Evolutionary conservation across 768 basidiomycete species (phyloP).

Genomic region (Termitomyces sp.): DNA sequence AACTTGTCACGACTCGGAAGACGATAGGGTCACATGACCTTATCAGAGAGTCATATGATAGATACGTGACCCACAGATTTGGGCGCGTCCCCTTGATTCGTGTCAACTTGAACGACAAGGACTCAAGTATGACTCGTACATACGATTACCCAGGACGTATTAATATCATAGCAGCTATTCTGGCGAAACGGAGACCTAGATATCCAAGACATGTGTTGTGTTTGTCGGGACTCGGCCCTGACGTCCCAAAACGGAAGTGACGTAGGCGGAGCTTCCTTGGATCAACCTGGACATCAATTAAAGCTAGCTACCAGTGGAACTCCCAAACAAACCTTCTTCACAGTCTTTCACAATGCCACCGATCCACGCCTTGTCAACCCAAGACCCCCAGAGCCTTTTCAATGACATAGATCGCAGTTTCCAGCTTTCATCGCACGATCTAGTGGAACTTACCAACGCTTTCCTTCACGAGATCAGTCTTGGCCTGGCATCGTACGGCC

Average conservation of each 20-base stretch:
- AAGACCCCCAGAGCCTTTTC: constrained; percentile 47
- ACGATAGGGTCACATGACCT: too few species aligned
- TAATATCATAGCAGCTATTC: too few species aligned
- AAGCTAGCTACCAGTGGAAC: not conserved
- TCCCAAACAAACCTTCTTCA: constrained; percentile 6
- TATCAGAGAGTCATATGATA: too few species aligned
- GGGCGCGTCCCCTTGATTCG: too few species aligned
- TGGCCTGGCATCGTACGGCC: constrained; percentile 71
- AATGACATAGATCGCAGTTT: constrained; percentile 73
- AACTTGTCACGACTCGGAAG: too few species aligned
- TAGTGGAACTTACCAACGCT: constrained; percentile 67
- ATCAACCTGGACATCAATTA: constrained; percentile 2
- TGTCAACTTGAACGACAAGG: too few species aligned
- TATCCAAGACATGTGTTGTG: not conserved
- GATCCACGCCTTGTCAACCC: constrained; percentile 38
- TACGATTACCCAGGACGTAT: too few species aligned
- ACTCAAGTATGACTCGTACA: too few species aligned
- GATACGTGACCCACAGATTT: too few species aligned
- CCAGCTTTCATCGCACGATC: constrained; percentile 52
- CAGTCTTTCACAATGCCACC: constrained; percentile 33
- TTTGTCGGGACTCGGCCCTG: not conserved
- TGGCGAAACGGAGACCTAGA: too few species aligned
- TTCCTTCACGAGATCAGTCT: constrained; percentile 79
- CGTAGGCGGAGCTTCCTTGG: constrained; percentile 23
- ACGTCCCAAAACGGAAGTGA: constrained; percentile 32